Evolutionary conservation across 192 early-diverging fungal genomes (phyloP).

Genomic region (Coemansia sp.): DNA sequence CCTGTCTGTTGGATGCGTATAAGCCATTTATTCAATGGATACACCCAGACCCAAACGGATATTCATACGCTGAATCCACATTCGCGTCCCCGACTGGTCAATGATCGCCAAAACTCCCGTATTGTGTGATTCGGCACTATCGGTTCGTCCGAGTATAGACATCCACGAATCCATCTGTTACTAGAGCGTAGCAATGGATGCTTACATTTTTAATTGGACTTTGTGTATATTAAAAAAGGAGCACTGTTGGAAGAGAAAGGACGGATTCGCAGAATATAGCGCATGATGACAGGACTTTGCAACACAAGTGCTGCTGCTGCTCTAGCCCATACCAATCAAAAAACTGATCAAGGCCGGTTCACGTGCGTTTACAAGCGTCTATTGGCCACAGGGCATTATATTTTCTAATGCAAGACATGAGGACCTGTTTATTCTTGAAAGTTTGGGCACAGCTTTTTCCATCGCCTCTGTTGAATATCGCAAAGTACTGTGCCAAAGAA

Average conservation of each 20-base stretch:
- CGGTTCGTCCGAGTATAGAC: neutral
- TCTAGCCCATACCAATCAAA: no score
- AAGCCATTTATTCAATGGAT: conserved; percentile 6
- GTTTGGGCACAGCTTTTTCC: neutral
- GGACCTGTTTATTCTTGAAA: no score
- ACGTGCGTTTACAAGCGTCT: neutral
- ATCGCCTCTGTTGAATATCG: neutral
- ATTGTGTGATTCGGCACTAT: neutral
- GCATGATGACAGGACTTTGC: neutral
- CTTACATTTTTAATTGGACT: conserved; percentile 19
- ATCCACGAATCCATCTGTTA: conserved; percentile 8
- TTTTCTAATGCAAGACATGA: no score
- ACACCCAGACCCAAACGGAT: neutral
- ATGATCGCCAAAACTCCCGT: neutral
- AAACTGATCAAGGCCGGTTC: neutral
- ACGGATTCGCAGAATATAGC: neutral
- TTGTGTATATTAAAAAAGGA: conserved; percentile 2
- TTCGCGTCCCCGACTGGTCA: neutral
- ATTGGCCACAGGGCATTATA: neutral
- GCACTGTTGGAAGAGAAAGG: conserved; percentile 14
- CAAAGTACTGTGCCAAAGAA: neutral
- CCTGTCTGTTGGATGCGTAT: neutral
- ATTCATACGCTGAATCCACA: neutral
- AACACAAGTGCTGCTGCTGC: no score
- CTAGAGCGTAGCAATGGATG: conserved; percentile 7